These are phyloP conservation scores for Silene latifolia DNA, from an alignment of 148 eudicot species.

Conservation along the genomic window DNA sequence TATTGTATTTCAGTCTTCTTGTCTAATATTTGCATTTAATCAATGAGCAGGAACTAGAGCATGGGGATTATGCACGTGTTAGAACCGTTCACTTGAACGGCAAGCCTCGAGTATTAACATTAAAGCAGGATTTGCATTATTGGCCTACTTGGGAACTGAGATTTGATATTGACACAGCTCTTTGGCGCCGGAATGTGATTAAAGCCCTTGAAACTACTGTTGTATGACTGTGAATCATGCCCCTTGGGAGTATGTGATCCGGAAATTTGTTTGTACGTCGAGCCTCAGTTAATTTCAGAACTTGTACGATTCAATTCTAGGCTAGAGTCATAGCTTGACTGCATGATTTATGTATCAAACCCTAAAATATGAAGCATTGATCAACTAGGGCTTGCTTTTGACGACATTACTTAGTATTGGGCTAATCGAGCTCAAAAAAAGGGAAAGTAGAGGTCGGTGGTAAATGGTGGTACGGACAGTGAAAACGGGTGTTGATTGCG, in stretches of 20 bases:
- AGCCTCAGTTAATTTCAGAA: not conserved
- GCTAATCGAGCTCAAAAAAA: no score
- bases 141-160: conserved; percentile 99
- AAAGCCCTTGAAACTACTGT: conserved; percentile 43
- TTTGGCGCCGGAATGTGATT: conserved; percentile 61
- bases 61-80: conserved; percentile 76
- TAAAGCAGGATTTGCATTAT: conserved; percentile 96
- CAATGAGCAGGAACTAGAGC: conserved; percentile 52
- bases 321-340: not conserved
- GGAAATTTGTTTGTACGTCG: not conserved
- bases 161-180: conserved; percentile 65
- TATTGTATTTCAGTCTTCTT: not conserved
- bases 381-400: not conserved
- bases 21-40: not conserved
- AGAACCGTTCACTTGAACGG: conserved; percentile 83
- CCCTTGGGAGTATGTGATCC: not conserved
- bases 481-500: not conserved
- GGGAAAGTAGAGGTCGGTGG: not conserved
- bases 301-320: not conserved
- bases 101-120: conserved; percentile 79
- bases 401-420: not conserved
- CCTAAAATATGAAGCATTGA: not conserved
- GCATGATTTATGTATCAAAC: not conserved
- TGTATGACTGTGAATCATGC: conserved; percentile 21
- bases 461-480: not conserved